A percentile compares a stretch with the other conserved stretches of the same genome.
Conservation (phyloP, 331 rosid species). For the Pyracantha coccinea region DNA sequence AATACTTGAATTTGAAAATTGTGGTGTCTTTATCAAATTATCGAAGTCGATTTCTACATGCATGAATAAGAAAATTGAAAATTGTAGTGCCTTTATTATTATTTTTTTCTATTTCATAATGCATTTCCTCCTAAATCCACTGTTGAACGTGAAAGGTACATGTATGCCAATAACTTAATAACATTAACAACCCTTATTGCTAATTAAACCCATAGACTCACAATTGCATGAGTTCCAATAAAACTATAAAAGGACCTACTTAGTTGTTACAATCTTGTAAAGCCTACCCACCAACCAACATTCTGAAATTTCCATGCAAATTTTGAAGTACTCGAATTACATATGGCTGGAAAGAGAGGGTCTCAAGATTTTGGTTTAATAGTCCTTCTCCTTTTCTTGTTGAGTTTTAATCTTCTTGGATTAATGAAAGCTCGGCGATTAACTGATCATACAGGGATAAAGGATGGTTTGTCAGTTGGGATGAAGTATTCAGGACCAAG, state of each 20-base stretch:
- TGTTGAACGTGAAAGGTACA: neutral
- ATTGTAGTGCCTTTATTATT: neutral
- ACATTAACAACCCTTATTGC: neutral
- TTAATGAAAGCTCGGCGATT: slow-evolving; percentile 18
- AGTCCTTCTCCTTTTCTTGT: slow-evolving; percentile 9
- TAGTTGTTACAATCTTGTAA: neutral
- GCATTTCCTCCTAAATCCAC: slow-evolving; percentile 13
- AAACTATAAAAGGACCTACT: neutral
- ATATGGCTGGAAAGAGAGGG: slow-evolving; percentile 8
- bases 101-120: neutral
- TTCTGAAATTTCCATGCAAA: neutral
- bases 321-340: neutral
- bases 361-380: neutral
- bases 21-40: no score
- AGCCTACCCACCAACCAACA: neutral
- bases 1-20: neutral
- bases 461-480: slow-evolving; percentile 6
- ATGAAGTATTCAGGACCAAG: slow-evolving; percentile 45
- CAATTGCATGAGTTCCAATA: neutral
- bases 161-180: neutral
- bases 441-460: neutral
- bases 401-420: slow-evolving; percentile 12
- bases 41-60: neutral
- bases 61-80: neutral
- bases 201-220: neutral